A percentile compares a stretch with the other conserved stretches of the same genome.
phyloP scores from a whole-genome alignment of 306 rosid genomes.

The Malus sylvestris region DNA sequence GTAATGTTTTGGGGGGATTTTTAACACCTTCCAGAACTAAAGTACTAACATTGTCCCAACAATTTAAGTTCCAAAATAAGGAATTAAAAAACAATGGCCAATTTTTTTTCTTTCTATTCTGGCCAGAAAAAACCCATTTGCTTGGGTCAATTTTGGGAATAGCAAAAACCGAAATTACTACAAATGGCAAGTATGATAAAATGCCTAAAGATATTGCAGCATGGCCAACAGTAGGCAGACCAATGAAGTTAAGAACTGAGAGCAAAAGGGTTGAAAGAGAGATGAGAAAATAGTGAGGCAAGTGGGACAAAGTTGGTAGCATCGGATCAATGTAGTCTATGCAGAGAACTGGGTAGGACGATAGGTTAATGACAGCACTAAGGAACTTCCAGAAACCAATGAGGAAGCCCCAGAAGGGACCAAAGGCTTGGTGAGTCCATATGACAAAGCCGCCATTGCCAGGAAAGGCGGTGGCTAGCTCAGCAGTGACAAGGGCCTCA shows the following conservation, averaged over 20 bases:
- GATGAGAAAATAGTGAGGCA: conserved; percentile 23
- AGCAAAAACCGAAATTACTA: conserved; percentile 34
- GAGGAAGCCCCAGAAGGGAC: conserved; percentile 71
- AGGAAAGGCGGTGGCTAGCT: conserved; percentile 52
- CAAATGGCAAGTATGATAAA: conserved; percentile 50
- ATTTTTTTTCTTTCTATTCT: conserved; percentile 34
- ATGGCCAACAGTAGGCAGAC: conserved; percentile 49
- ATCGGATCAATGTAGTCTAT: conserved; percentile 37
- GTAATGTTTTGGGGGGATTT: conserved; percentile 42
- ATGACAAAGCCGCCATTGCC: conserved; percentile 71
- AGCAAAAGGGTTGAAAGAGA: conserved; percentile 32
- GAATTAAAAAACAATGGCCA: conserved; percentile 51
- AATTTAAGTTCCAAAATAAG: conserved; percentile 62
- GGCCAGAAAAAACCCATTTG: conserved; percentile 41
- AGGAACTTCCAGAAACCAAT: conserved; percentile 58
- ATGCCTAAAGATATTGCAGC: conserved; percentile 41
- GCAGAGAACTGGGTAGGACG: conserved; percentile 54
- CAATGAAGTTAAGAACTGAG: conserved; percentile 48
- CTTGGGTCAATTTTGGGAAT: conserved; percentile 49
- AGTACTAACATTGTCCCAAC: conserved; percentile 71
- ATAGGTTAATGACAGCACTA: conserved; percentile 51
- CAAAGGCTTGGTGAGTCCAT: conserved; percentile 69
- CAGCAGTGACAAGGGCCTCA: conserved; percentile 71
- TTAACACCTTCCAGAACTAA: conserved; percentile 51
- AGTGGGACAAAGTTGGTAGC: conserved; percentile 24